A percentile compares a stretch with the other conserved stretches of the same genome.
These are phyloP conservation scores for Dacryopinax spathularia DNA, from an alignment of 768 basidiomycete genomes.

Conservation along the genomic window DNA sequence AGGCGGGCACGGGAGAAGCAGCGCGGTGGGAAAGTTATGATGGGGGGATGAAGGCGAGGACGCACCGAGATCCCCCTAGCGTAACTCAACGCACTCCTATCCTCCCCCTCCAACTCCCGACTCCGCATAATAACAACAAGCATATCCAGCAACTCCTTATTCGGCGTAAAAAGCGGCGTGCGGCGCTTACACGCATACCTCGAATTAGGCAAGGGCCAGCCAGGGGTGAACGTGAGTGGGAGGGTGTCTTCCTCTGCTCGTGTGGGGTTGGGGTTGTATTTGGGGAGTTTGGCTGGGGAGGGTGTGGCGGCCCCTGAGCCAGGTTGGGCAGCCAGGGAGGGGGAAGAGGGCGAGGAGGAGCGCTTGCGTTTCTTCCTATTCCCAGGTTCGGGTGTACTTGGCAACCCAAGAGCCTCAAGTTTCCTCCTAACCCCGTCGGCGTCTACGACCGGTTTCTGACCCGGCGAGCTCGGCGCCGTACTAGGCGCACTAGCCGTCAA, in stretches of 20 bases:
- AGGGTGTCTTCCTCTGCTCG: neutral
- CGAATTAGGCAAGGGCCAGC: constrained; percentile 15
- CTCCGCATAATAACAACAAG: constrained; percentile 43
- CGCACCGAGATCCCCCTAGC: constrained; percentile 56
- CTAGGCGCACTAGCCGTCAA: neutral
- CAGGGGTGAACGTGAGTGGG: neutral
- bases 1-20: no score
- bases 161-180: constrained; percentile 53
- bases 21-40: neutral
- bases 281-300: neutral
- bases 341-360: no score
- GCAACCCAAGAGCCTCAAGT: neutral
- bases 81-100: constrained; percentile 56
- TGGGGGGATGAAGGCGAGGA: constrained; percentile 3
- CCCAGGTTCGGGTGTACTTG: no score
- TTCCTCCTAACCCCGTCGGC: neutral
- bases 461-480: neutral
- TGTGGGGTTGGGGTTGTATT: neutral
- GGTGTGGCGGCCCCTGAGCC: no score
- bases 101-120: constrained; percentile 52
- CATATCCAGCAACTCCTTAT: constrained; percentile 47
- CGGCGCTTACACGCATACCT: constrained; percentile 47
- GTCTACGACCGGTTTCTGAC: no score
- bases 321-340: no score
- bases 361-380: no score